phyloP scores from a whole-genome alignment of 2,329 filamentous ascomycete genomes.

The Coleophoma eucalyptorum region DNA sequence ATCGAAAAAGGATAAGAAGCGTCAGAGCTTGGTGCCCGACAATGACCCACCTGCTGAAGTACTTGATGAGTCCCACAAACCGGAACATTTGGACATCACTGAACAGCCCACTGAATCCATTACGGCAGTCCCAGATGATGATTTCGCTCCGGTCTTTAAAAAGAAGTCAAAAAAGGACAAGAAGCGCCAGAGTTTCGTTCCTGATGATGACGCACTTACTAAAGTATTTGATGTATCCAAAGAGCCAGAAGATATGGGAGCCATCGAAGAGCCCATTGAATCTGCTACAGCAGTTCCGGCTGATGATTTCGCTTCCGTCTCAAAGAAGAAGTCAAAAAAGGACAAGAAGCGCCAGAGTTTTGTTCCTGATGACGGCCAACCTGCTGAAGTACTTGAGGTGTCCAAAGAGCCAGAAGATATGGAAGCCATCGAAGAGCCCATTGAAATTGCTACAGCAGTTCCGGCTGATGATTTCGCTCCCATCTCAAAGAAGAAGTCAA shows the following conservation, averaged over 20 bases:
- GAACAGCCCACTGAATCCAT: no score
- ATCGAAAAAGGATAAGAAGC: conserved; percentile 21
- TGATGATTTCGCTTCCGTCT: no score
- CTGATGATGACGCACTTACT: not conserved
- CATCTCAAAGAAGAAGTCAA: not conserved
- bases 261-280: no score
- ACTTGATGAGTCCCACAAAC: conserved; percentile 7
- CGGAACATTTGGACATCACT: no score
- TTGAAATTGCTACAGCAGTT: no score
- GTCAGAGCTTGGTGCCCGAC: conserved; percentile 11
- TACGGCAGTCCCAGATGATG: no score
- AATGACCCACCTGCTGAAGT: not conserved
- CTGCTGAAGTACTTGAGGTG: not conserved
- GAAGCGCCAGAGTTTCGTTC: conserved; percentile 14
- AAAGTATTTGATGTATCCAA: conserved; percentile 3
- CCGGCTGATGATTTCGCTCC: no score
- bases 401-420: conserved; percentile 7
- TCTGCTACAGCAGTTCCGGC: no score
- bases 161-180: conserved; percentile 18
- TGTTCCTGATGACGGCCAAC: conserved; percentile 1
- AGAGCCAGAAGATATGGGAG: no score
- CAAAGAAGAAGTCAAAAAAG: conserved; percentile 15
- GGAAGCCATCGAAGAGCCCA: no score
- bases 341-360: conserved; percentile 16
- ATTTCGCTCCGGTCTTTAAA: no score